Evolutionary conservation across 441 rosid genomes (phyloP).

Genomic region (Croton laevigatus): DNA sequence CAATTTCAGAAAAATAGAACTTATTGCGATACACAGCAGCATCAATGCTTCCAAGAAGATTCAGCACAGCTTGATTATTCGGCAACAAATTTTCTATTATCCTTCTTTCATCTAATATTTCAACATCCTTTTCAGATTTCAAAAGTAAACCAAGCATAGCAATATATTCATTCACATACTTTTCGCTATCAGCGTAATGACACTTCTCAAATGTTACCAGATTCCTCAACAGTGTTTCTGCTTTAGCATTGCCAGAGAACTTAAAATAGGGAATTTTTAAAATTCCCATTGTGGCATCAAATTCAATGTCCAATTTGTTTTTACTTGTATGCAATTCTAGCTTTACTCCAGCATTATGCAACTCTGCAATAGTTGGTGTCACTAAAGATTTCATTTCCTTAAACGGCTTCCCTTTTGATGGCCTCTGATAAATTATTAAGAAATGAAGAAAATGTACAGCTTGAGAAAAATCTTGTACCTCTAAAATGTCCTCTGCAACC

Average conservation of each 20-base stretch:
- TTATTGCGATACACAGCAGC: not conserved
- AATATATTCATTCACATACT: conserved; percentile 6
- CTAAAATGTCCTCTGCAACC: not conserved
- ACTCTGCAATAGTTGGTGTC: not conserved
- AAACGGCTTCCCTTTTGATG: not conserved
- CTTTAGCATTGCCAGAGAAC: too few relatives aligned
- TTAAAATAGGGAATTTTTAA: not conserved
- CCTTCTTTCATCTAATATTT: too few relatives aligned
- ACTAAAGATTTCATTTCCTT: not conserved
- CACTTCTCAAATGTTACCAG: too few relatives aligned
- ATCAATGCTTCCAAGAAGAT: too few relatives aligned
- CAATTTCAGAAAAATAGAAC: not conserved
- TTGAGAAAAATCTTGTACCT: not conserved
- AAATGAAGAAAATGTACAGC: not conserved
- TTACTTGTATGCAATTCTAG: not conserved
- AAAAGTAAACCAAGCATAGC: not conserved
- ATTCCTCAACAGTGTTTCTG: conserved; percentile 20
- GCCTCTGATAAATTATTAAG: not conserved
- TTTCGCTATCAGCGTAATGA: not conserved
- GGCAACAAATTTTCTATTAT: conserved; percentile 8
- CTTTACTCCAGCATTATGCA: too few relatives aligned
- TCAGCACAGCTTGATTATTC: not conserved
- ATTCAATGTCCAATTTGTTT: not conserved
- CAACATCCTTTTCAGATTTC: not conserved
- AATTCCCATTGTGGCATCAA: not conserved